Evolutionary conservation across 441 rosid genomes (phyloP), one percentile per base, ranked within the genome.

Genomic region (Populus hybrid): DNA sequence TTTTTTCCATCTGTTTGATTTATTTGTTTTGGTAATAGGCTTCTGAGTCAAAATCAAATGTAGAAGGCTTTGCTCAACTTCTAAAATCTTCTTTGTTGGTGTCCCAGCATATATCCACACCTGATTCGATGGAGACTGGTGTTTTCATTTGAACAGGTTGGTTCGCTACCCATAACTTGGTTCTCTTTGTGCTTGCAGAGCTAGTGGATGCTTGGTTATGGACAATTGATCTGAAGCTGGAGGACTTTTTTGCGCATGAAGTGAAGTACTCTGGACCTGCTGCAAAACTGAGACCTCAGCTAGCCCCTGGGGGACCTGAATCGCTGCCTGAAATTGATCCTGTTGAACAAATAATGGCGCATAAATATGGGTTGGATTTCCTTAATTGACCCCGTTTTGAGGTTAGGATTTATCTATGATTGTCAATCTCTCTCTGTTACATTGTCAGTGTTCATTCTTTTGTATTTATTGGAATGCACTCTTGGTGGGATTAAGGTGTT

Each of bases 201-300:
- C 99, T 97, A 82, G 99, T 97, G 80, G 99, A 94, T 92, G 99
- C 99, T 76, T 97, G 99, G 99, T 82, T 93, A 79, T 97, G 99
- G 99, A 94, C 99, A 83, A 93, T 97, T 80, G 99, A 94, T 81
- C 92, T 94, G 24, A 97, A 93, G 79, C 88, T n/a, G n/a, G 97
- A 63, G 99, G 99, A 73, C 95, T 97, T 73, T 97, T 97, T 87
- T 87, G 97, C 97, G n/a, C 90, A 89, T 87, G 98, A 94, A 69
- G 88, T 87, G 74, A 89, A 88, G 79, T 92, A 85, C 80, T 86
- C 91, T 73, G 99, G 99, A 78, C 99, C 99, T 69, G 91, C 92
- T 80, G 98, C 99, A 70, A 97, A 92, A 81, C 82, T 97, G 81
- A 92, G 97, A 86, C 99, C 99, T 75, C 99, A 94, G 40, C 97